Evolutionary conservation across 768 basidiomycete species (phyloP).

Genomic region (Tylopilus balloui): DNA sequence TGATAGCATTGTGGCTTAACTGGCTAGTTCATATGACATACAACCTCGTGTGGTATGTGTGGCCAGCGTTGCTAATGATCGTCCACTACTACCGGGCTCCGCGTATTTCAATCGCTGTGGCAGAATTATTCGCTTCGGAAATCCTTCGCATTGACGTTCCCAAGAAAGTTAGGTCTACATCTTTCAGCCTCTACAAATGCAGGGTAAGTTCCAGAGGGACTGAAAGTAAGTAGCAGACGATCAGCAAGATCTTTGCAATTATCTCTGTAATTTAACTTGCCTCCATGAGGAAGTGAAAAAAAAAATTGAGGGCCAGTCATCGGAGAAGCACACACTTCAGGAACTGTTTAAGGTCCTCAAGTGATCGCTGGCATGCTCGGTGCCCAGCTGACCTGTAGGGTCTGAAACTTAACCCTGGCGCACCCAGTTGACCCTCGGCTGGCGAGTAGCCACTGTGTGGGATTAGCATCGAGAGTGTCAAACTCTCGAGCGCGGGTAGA

Average conservation of each 20-base stretch:
- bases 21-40: background rate
- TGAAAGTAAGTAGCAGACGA: background rate
- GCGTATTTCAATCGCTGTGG: background rate
- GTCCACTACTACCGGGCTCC: background rate
- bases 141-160: background rate
- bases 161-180: background rate
- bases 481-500: slow-evolving; percentile 37
- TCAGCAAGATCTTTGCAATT: background rate
- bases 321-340: slow-evolving; percentile 53
- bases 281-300: background rate
- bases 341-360: slow-evolving; percentile 68
- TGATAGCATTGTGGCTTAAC: background rate
- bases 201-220: background rate
- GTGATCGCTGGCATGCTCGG: slow-evolving; percentile 56
- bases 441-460: slow-evolving; percentile 19
- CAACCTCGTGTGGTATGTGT: background rate
- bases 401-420: slow-evolving; percentile 59
- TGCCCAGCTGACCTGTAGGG: slow-evolving; percentile 68
- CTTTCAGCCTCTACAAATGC: background rate
- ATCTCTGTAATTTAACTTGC: background rate
- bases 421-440: slow-evolving; percentile 17
- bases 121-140: background rate
- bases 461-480: slow-evolving; percentile 32
- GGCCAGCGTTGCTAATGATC: background rate
- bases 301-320: slow-evolving; percentile 4